Evolutionary conservation across 179 eudicot genomes (phyloP).

Genomic region (Beta corolliflora): DNA sequence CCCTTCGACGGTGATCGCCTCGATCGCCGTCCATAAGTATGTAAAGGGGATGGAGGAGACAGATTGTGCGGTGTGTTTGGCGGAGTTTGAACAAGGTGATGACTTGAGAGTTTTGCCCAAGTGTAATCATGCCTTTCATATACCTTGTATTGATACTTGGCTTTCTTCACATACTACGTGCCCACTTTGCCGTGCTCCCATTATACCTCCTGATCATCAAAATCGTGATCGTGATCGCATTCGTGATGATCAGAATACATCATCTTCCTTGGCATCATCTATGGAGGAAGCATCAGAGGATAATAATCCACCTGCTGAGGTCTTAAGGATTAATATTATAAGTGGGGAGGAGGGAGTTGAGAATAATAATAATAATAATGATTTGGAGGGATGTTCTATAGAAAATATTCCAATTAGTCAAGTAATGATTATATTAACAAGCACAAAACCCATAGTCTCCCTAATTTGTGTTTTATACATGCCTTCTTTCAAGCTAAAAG

Average conservation of each 20-base stretch:
- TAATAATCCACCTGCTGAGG: constrained; percentile 1
- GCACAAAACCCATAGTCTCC: too few relatives aligned
- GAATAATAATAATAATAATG: constrained; percentile 12
- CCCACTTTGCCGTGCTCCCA: constrained; percentile 37
- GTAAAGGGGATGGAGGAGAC: constrained; percentile 11
- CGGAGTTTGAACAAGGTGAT: constrained; percentile 32
- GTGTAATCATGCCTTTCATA: constrained; percentile 39
- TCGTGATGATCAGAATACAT: constrained; percentile 4
- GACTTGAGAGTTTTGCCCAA: constrained; percentile 30
- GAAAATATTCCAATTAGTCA: not conserved
- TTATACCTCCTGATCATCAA: not conserved
- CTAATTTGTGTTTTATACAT: too few relatives aligned
- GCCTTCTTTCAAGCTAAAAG: too few relatives aligned
- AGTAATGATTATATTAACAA: too few relatives aligned
- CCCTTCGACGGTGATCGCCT: constrained; percentile 18
- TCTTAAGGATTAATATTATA: not conserved
- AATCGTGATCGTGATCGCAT: not conserved
- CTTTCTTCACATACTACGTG: constrained; percentile 37
- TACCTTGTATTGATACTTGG: constrained; percentile 43
- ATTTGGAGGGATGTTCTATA: not conserved
- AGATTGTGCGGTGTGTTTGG: constrained; percentile 40
- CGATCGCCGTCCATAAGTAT: constrained; percentile 27
- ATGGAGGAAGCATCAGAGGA: constrained; percentile 8
- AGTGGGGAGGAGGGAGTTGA: not conserved
- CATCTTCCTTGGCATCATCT: not conserved